phyloP scores from a whole-genome alignment of 495 filamentous ascomycete species.

The Aspergillus affinis region DNA sequence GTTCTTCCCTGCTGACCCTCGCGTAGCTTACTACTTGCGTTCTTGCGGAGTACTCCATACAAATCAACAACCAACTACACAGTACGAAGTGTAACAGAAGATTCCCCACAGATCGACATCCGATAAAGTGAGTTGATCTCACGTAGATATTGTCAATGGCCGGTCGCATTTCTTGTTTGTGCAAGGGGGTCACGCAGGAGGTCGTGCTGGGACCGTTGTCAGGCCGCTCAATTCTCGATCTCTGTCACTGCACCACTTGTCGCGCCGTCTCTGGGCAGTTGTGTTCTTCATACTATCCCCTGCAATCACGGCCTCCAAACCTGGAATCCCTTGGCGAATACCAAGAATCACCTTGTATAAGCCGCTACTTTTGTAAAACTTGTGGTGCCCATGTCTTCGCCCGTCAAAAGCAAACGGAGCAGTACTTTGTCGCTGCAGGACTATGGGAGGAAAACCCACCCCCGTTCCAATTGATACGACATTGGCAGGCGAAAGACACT shows the following conservation, averaged over 20 bases:
- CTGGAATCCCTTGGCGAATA: slow-evolving; percentile 48
- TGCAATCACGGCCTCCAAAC: slow-evolving; percentile 33
- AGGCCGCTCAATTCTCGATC: slow-evolving; percentile 31
- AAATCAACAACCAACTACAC: too few relatives aligned
- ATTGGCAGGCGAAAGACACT: slow-evolving; percentile 52
- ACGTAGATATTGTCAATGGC: slow-evolving; percentile 12
- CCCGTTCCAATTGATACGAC: slow-evolving; percentile 39
- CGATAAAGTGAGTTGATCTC: background rate
- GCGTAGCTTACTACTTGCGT: background rate
- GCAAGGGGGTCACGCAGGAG: slow-evolving; percentile 45
- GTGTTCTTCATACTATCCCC: slow-evolving; percentile 50
- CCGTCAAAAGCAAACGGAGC: slow-evolving; percentile 26
- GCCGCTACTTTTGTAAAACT: slow-evolving; percentile 65
- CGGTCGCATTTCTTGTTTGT: slow-evolving; percentile 55
- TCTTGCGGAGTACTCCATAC: background rate
- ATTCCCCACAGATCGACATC: background rate
- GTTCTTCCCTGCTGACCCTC: background rate
- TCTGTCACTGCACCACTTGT: slow-evolving; percentile 69
- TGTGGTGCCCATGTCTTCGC: slow-evolving; percentile 67
- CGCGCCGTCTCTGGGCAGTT: slow-evolving; percentile 59
- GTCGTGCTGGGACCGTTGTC: slow-evolving; percentile 35
- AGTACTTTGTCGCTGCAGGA: slow-evolving; percentile 46
- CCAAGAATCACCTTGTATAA: slow-evolving; percentile 42
- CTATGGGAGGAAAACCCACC: slow-evolving; percentile 34
- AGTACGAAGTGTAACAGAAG: too few relatives aligned